A percentile compares a stretch with the other conserved stretches of the same genome.
These are phyloP conservation scores for Bolboschoenus planiculmis DNA, from an alignment of 176 grass and related monocot genomes.

Conservation along the genomic window DNA sequence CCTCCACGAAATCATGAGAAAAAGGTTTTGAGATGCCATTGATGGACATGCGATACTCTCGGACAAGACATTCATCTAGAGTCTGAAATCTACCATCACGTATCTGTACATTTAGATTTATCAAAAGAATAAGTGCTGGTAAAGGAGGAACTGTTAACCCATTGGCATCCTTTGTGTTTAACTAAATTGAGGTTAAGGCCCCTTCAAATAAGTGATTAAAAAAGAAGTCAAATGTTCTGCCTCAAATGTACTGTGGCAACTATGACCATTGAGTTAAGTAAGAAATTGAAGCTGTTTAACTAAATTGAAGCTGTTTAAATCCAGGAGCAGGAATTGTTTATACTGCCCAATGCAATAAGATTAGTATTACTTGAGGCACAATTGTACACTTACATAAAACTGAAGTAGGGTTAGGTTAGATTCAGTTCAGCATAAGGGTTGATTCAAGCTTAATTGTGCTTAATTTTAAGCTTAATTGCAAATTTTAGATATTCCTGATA, in stretches of 20 bases:
- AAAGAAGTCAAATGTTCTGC: background rate
- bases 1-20: constrained; percentile 84
- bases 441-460: background rate
- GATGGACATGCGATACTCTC: constrained; percentile 87
- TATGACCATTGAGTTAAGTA: background rate
- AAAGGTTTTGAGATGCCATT: constrained; percentile 57
- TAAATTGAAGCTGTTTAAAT: background rate
- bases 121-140: background rate
- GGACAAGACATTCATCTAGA: constrained; percentile 91
- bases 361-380: background rate
- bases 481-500: background rate
- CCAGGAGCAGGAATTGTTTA: background rate
- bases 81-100: constrained; percentile 92
- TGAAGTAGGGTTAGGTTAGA: background rate
- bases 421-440: background rate
- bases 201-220: background rate
- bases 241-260: background rate
- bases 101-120: constrained; percentile 42
- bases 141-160: background rate
- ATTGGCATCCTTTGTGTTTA: background rate
- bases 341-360: background rate
- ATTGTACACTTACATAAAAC: background rate
- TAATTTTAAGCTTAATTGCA: background rate
- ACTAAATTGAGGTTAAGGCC: background rate
- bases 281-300: constrained; percentile 7